Conservation (phyloP, 2,329 filamentous ascomycete genomes). For the Alternaria panax region DNA sequence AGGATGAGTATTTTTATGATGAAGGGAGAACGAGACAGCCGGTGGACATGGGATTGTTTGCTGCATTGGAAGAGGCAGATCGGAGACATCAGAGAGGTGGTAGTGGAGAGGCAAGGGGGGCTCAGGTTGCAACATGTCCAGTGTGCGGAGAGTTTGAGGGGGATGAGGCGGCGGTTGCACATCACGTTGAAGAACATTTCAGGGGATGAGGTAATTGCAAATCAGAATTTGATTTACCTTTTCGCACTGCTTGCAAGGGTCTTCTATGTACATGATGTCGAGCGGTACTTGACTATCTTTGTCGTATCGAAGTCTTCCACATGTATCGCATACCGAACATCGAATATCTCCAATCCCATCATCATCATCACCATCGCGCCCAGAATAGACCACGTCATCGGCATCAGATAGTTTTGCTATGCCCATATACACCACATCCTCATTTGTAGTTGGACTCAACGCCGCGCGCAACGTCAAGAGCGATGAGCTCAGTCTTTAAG, state of each 20-base stretch:
- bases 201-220: constrained; percentile 5
- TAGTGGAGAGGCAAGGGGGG: constrained; percentile 16
- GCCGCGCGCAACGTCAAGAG: neutral
- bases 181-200: constrained; percentile 71
- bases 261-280: neutral
- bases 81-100: constrained; percentile 31
- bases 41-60: constrained; percentile 27
- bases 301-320: neutral
- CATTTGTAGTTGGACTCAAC: neutral
- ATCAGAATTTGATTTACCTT: neutral
- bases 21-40: constrained; percentile 21
- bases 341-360: neutral
- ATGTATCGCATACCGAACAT: too few relatives aligned
- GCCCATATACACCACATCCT: neutral
- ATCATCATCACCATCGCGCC: neutral
- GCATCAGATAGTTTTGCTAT: neutral
- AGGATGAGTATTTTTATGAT: constrained; percentile 42
- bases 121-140: constrained; percentile 60
- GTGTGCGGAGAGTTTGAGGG: constrained; percentile 72
- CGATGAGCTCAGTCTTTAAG: neutral
- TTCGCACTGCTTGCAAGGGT: neutral
- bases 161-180: constrained; percentile 71
- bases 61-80: constrained; percentile 38
- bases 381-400: neutral
- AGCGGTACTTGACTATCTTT: neutral